Evolutionary conservation across 1,139 yeast species (phyloP).

Genomic region (Pichia sp.): DNA sequence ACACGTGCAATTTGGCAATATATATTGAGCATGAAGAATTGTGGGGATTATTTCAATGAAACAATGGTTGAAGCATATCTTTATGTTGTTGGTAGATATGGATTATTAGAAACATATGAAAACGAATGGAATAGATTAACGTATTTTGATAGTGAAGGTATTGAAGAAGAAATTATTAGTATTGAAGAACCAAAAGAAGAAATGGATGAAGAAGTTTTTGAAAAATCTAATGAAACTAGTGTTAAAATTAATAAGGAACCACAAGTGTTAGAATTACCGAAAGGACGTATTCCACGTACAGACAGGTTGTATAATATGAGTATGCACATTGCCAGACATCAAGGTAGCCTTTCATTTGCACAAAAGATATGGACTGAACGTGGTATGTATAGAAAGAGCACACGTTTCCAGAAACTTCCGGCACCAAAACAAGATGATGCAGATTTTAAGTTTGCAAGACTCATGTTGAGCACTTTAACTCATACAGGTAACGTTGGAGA

Average conservation of each 20-base stretch:
- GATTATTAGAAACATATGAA: constrained; percentile 42
- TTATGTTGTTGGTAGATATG: constrained; percentile 46
- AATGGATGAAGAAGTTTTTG: constrained; percentile 24
- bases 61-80: constrained; percentile 48
- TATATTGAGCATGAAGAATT: constrained; percentile 38
- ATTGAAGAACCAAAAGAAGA: constrained; percentile 26
- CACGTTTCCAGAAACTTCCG: constrained; percentile 38
- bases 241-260: neutral
- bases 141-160: constrained; percentile 29
- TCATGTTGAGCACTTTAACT: constrained; percentile 53
- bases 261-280: neutral
- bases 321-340: constrained; percentile 57
- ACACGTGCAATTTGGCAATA: constrained; percentile 73
- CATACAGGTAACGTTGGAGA: constrained; percentile 53
- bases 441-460: constrained; percentile 66
- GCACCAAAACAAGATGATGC: constrained; percentile 37
- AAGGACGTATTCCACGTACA: constrained; percentile 33
- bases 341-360: constrained; percentile 51
- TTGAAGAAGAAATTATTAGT: constrained; percentile 8
- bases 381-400: constrained; percentile 61
- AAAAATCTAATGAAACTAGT: neutral
- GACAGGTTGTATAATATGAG: constrained; percentile 56
- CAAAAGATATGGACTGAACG: constrained; percentile 69
- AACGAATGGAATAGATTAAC: constrained; percentile 47
- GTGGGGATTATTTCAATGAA: constrained; percentile 33